These are phyloP conservation scores for Pythium vanterpoolii DNA, from an alignment of 352 stramenopile genomes.

Conservation along the genomic window DNA sequence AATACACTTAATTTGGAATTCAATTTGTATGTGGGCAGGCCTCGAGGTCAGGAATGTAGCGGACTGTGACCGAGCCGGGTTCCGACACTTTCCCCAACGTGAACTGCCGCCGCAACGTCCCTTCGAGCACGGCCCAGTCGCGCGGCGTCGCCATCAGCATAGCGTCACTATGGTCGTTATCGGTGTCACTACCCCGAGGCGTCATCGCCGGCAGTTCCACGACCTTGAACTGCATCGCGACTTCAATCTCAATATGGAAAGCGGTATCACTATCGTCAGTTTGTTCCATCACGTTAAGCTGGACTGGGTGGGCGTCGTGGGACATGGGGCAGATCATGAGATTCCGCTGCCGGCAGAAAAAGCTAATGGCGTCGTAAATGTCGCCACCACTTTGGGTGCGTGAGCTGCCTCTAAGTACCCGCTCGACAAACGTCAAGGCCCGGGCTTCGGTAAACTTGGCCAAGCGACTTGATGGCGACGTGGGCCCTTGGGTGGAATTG, in stretches of 20 bases:
- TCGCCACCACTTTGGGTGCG: conserved; percentile 74
- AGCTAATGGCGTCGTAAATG: conserved; percentile 80
- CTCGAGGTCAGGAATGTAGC: conserved; percentile 25
- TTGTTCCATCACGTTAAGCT: conserved; percentile 38
- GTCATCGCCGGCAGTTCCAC: conserved; percentile 31
- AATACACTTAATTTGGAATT: not conserved
- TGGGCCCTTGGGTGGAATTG: not conserved
- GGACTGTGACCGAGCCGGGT: conserved; percentile 46
- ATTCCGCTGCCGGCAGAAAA: conserved; percentile 57
- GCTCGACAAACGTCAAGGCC: conserved; percentile 66
- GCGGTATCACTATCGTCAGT: not conserved
- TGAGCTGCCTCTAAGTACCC: conserved; percentile 60
- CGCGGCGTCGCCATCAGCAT: conserved; percentile 9
- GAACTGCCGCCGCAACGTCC: conserved; percentile 52
- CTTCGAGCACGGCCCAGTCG: conserved; percentile 60
- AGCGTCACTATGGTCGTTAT: not conserved
- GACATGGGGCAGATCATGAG: conserved; percentile 69
- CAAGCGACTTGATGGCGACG: conserved; percentile 19
- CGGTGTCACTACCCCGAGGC: not conserved
- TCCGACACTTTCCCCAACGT: conserved; percentile 49
- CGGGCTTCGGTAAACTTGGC: conserved; percentile 36
- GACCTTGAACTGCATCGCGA: conserved; percentile 76
- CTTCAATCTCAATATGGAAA: conserved; percentile 58
- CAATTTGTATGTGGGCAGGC: not conserved
- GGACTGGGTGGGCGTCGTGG: conserved; percentile 53